These are phyloP conservation scores for Chaetomiaceae sp. DNA, from an alignment of 2,329 filamentous ascomycete species.

Conservation along the genomic window DNA sequence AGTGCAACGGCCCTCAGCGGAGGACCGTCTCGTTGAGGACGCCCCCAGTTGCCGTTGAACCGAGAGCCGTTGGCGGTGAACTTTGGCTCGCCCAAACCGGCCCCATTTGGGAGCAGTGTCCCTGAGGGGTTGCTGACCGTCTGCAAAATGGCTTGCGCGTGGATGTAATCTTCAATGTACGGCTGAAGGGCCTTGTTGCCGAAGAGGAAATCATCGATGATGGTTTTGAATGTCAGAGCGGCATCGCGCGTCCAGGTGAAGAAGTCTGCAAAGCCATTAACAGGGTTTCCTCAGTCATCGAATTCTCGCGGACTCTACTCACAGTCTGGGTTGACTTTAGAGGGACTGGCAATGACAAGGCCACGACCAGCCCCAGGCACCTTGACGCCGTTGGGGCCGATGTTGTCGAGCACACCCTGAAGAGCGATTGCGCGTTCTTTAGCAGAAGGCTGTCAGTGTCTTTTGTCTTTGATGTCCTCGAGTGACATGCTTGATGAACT, in stretches of 20 bases:
- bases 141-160: constrained; percentile 61
- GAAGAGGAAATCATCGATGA: constrained; percentile 61
- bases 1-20: constrained; percentile 69
- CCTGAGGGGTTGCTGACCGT: constrained; percentile 66
- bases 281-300: neutral
- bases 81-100: constrained; percentile 68
- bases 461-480: no score
- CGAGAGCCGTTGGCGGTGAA: constrained; percentile 59
- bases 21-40: constrained; percentile 77
- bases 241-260: constrained; percentile 76
- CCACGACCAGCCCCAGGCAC: constrained; percentile 45
- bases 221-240: constrained; percentile 62
- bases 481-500: no score
- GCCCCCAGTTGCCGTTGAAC: constrained; percentile 65
- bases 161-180: constrained; percentile 64
- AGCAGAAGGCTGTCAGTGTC: no score
- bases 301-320: constrained; percentile 27
- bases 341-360: constrained; percentile 53
- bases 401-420: constrained; percentile 52
- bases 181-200: constrained; percentile 56
- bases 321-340: constrained; percentile 51
- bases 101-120: constrained; percentile 42
- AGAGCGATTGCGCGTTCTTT: constrained; percentile 48
- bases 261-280: constrained; percentile 51
- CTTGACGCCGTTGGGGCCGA: constrained; percentile 50